phyloP scores from a whole-genome alignment of 1,284 basidiomycete species.

The Prillingera fragicola region DNA sequence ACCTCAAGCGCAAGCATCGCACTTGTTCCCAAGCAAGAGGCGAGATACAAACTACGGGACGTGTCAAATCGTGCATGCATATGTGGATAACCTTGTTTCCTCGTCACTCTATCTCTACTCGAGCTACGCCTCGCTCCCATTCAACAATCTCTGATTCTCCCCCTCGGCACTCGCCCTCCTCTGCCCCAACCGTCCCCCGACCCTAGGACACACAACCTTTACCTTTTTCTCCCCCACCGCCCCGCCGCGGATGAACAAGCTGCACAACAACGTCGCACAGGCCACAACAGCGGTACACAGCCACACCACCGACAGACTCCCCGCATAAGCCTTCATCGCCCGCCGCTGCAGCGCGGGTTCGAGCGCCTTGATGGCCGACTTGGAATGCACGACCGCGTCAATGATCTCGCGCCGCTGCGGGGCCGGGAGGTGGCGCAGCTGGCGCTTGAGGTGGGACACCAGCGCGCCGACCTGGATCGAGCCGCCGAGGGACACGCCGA shows the following conservation, averaged over 20 bases:
- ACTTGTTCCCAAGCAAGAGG: too few species aligned
- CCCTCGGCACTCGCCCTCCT: neutral
- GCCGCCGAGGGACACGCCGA: slow-evolving; percentile 42
- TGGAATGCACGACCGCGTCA: slow-evolving; percentile 42
- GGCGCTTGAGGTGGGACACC: slow-evolving; percentile 16
- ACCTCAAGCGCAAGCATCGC: too few species aligned
- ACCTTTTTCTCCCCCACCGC: slow-evolving; percentile 9
- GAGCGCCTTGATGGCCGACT: slow-evolving; percentile 37
- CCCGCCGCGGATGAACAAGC: slow-evolving; percentile 16
- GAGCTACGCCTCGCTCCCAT: too few species aligned
- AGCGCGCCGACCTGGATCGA: slow-evolving; percentile 42
- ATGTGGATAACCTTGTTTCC: too few species aligned
- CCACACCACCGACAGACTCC: slow-evolving; percentile 31
- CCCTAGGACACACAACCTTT: slow-evolving; percentile 1
- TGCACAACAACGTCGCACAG: slow-evolving; percentile 26
- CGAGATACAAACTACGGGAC: too few species aligned
- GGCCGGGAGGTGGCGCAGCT: slow-evolving; percentile 10
- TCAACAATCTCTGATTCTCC: neutral
- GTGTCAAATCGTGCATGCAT: too few species aligned
- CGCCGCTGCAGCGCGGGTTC: slow-evolving; percentile 16
- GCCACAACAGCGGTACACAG: slow-evolving; percentile 23
- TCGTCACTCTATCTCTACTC: too few species aligned
- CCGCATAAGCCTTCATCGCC: slow-evolving; percentile 41
- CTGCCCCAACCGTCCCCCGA: neutral
- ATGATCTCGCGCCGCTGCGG: slow-evolving; percentile 22